Evolutionary conservation across 495 filamentous ascomycete genomes (phyloP).

Genomic region (Penicillium lividum): DNA sequence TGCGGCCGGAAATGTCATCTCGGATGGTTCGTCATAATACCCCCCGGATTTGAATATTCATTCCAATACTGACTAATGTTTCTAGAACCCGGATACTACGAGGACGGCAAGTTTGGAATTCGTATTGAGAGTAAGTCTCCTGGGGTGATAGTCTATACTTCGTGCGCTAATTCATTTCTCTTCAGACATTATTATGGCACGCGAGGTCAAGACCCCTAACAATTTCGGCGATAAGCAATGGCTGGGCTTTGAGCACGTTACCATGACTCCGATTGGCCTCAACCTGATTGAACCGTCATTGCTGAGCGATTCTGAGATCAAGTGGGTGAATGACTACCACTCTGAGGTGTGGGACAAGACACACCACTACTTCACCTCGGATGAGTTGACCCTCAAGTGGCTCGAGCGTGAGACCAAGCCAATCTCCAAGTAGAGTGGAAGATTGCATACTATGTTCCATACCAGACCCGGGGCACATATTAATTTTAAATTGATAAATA

Average conservation of each 20-base stretch:
- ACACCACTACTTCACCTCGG: conserved; percentile 72
- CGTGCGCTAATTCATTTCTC: background rate
- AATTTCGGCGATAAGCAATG: conserved; percentile 92
- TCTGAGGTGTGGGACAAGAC: conserved; percentile 80
- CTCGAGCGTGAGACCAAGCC: conserved; percentile 78
- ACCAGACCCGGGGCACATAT: background rate
- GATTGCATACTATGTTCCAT: conserved; percentile 1
- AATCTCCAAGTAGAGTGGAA: conserved; percentile 37
- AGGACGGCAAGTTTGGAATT: conserved; percentile 96
- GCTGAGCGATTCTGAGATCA: conserved; percentile 73
- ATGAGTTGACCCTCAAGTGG: conserved; percentile 72
- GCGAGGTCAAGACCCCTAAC: conserved; percentile 80
- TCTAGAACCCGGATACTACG: conserved; percentile 94
- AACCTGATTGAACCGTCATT: conserved; percentile 80
- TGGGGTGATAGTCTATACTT: background rate
- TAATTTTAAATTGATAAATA: background rate
- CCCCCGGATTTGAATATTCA: conserved; percentile 1
- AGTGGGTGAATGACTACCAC: conserved; percentile 89
- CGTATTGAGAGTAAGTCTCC: conserved; percentile 80
- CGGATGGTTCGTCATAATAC: conserved; percentile 56
- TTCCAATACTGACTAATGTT: conserved; percentile 14
- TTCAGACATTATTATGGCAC: conserved; percentile 77
- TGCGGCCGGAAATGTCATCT: conserved; percentile 88
- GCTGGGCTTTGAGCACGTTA: conserved; percentile 94
- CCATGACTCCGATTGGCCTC: conserved; percentile 90